These are phyloP conservation scores for Eimeria maxima DNA, from an alignment of 169 alveolate genomes.

Conservation along the genomic window DNA sequence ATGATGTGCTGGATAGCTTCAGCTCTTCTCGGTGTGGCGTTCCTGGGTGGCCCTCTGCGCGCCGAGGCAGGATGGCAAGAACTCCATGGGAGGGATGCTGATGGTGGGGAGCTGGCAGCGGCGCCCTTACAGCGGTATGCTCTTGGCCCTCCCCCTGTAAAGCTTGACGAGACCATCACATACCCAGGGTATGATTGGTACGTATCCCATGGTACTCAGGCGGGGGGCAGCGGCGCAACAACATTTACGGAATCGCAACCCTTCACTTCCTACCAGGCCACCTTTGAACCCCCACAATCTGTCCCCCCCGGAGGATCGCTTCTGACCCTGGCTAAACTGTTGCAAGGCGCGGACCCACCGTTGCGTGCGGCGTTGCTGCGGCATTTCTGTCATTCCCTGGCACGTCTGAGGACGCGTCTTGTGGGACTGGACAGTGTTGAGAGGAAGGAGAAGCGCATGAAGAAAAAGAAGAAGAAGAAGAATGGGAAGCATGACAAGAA, in stretches of 20 bases:
- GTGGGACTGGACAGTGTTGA: neutral
- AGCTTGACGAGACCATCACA: neutral
- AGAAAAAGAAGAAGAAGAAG: neutral
- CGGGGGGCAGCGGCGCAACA: neutral
- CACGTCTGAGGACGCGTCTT: conserved; percentile 10
- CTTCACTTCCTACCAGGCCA: neutral
- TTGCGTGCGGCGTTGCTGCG: conserved; percentile 14
- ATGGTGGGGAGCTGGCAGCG: neutral
- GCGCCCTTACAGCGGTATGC: neutral
- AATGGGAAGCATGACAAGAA: neutral
- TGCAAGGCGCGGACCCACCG: neutral
- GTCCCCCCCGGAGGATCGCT: neutral
- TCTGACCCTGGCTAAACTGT: neutral
- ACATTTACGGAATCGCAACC: neutral
- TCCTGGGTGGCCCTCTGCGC: neutral
- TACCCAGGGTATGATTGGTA: neutral
- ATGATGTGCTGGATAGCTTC: neutral
- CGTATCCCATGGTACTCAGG: neutral
- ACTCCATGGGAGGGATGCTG: neutral
- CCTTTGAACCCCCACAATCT: neutral
- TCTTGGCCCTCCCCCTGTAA: neutral
- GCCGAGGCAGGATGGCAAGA: conserved; percentile 43
- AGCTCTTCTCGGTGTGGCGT: neutral
- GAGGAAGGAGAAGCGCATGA: neutral
- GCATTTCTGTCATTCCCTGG: conserved; percentile 19